These are phyloP conservation scores for Cyclanthera cordifolia DNA, from an alignment of 306 rosid species.

Conservation along the genomic window DNA sequence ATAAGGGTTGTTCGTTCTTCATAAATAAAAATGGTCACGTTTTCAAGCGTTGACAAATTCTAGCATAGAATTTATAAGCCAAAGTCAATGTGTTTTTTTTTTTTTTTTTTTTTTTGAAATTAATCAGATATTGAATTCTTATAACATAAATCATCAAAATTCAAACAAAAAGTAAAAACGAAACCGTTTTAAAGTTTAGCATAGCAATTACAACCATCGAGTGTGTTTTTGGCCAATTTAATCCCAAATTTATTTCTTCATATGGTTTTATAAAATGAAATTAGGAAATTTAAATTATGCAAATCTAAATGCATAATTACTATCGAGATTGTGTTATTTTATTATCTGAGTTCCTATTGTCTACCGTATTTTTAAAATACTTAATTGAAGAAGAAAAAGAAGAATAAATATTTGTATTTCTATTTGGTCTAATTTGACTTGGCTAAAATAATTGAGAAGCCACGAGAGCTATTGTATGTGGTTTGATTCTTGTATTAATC, in stretches of 20 bases:
- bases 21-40: no score
- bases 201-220: background rate
- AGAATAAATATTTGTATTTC: background rate
- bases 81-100: no score
- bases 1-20: no score
- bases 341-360: background rate
- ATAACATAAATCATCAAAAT: background rate
- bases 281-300: background rate
- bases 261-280: background rate
- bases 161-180: background rate
- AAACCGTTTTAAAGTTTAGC: no score
- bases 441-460: conserved; percentile 7
- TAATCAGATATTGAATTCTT: background rate
- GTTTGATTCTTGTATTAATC: conserved; percentile 5
- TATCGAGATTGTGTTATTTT: background rate
- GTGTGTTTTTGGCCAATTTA: background rate
- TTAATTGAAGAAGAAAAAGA: background rate
- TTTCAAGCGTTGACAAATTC: no score
- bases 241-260: background rate
- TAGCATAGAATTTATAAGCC: no score
- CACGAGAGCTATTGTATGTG: background rate
- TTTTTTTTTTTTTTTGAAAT: no score
- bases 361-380: background rate
- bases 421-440: conserved; percentile 8
- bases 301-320: background rate